phyloP scores from a whole-genome alignment of 345 rosid genomes.

The Aquilaria sinensis region DNA sequence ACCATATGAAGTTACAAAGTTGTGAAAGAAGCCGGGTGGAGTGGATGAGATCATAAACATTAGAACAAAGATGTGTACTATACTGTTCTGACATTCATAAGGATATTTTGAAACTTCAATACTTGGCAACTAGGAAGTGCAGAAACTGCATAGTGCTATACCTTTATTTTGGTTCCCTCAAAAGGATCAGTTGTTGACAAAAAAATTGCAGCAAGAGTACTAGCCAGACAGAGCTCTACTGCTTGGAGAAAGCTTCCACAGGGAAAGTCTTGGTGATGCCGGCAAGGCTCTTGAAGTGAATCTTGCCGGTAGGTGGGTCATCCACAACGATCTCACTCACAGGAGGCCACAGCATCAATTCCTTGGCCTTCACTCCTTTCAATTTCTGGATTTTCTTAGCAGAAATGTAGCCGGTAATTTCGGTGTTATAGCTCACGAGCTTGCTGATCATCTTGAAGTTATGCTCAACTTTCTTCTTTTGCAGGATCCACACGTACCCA shows the following conservation, averaged over 20 bases:
- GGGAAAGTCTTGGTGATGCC: slow-evolving; percentile 61
- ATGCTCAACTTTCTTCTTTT: slow-evolving; percentile 41
- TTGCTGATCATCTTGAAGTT: slow-evolving; percentile 42
- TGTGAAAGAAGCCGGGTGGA: no score
- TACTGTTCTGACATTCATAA: no score
- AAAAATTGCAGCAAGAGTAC: no score
- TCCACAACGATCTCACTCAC: slow-evolving; percentile 39
- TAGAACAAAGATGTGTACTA: no score
- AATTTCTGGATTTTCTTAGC: slow-evolving; percentile 43
- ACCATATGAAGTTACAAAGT: no score
- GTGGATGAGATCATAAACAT: no score
- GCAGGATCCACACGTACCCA: slow-evolving; percentile 54
- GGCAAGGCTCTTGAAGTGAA: slow-evolving; percentile 51
- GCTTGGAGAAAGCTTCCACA: slow-evolving; percentile 27
- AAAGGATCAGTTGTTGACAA: no score
- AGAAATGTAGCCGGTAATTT: slow-evolving; percentile 29
- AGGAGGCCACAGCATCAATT: slow-evolving; percentile 46
- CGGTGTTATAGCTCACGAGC: slow-evolving; percentile 35
- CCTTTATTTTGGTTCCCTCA: no score
- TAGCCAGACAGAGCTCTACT: background rate
- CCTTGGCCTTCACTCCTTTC: slow-evolving; percentile 64
- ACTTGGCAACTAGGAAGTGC: no score
- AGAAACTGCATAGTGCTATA: no score
- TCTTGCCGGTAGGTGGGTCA: slow-evolving; percentile 26
- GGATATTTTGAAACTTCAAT: no score